These are phyloP conservation scores for Dipteronia dyeriana DNA, from an alignment of 345 rosid species.

Conservation along the genomic window DNA sequence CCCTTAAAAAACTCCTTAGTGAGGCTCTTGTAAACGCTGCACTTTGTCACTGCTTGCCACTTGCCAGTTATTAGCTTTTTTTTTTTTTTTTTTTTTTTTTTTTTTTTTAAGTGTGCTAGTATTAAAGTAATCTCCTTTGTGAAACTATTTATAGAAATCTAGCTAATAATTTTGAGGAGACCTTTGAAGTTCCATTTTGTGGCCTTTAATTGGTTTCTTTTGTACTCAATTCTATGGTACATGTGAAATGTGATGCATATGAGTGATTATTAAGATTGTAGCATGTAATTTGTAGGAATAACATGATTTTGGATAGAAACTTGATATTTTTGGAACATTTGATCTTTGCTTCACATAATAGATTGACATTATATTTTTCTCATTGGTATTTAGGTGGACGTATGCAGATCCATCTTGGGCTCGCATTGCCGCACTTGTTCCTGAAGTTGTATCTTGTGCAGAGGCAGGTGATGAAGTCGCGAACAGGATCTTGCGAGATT, in stretches of 20 bases:
- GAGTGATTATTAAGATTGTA: neutral
- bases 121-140: neutral
- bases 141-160: neutral
- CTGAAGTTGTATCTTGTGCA: slow-evolving; percentile 70
- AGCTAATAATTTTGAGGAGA: neutral
- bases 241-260: neutral
- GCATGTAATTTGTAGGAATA: neutral
- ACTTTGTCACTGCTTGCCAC: neutral
- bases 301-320: neutral
- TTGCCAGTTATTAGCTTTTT: neutral
- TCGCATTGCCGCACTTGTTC: slow-evolving; percentile 78
- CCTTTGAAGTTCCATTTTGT: neutral
- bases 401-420: slow-evolving; percentile 87
- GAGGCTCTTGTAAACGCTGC: neutral
- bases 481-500: slow-evolving; percentile 50
- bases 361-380: slow-evolving; percentile 14
- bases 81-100: too few species aligned
- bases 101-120: neutral
- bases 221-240: neutral
- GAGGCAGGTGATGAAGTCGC: slow-evolving; percentile 75
- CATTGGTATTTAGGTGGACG: slow-evolving; percentile 55
- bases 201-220: neutral
- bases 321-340: neutral
- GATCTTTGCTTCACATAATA: neutral
- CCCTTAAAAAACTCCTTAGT: neutral